A percentile compares a stretch with the other conserved stretches of the same genome.
phyloP scores from a whole-genome alignment of 2,329 filamentous ascomycete genomes.

The Talaromyces marneffei region DNA sequence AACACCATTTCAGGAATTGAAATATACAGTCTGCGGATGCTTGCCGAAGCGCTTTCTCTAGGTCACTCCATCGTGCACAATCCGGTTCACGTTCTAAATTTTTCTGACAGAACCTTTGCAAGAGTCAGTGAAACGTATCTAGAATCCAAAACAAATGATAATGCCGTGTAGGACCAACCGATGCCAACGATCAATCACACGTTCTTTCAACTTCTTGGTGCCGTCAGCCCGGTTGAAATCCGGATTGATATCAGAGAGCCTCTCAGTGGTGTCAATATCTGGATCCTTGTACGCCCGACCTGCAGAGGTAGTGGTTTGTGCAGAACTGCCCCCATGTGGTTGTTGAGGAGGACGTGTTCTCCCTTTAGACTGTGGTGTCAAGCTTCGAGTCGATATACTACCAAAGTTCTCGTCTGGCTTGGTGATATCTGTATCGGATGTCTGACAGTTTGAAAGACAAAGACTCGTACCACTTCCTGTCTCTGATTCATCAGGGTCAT shows the following conservation, averaged over 20 bases:
- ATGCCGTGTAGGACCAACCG: conserved; percentile 14
- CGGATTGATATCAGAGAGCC: conserved; percentile 18
- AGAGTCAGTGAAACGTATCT: not conserved
- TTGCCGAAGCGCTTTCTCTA: conserved; percentile 16
- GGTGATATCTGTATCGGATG: not conserved
- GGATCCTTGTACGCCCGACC: conserved; percentile 4
- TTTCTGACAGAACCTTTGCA: not conserved
- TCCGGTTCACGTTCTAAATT: not conserved
- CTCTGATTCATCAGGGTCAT: not conserved
- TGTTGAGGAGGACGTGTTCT: not conserved
- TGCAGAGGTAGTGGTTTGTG: not conserved
- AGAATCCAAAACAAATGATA: not conserved
- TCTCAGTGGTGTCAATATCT: conserved; percentile 20
- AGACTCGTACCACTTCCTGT: not conserved
- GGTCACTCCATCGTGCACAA: conserved; percentile 10
- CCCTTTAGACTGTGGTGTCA: not conserved
- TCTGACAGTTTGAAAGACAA: not conserved
- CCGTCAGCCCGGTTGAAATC: conserved; percentile 19
- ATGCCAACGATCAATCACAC: conserved; percentile 17
- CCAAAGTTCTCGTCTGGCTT: not conserved
- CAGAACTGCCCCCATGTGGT: not conserved
- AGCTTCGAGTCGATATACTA: not conserved
- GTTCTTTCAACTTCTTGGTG: conserved; percentile 17
- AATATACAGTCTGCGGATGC: conserved; percentile 20
- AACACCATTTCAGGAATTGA: conserved; percentile 17